These are phyloP conservation scores for Sugiyamaella boreocaroliniensis DNA, from an alignment of 805 yeast genomes.

Conservation along the genomic window DNA sequence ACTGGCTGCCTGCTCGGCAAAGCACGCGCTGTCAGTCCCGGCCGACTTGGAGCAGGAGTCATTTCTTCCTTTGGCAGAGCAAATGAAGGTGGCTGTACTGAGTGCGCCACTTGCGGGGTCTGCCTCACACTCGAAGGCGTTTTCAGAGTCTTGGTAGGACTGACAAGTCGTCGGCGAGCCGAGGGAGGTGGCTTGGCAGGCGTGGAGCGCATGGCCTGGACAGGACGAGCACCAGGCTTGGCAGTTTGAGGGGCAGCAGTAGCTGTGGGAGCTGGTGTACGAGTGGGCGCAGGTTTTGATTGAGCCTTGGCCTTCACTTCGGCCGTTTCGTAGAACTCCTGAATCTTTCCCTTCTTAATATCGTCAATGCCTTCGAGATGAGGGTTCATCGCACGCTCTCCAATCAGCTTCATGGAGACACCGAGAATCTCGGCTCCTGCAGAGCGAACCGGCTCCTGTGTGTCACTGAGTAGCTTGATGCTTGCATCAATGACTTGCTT, in stretches of 20 bases:
- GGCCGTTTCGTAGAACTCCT: constrained; percentile 49
- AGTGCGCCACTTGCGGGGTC: not conserved
- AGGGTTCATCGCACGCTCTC: constrained; percentile 57
- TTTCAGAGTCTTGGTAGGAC: constrained; percentile 12
- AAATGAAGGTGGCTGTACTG: constrained; percentile 2
- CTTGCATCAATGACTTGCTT: constrained; percentile 51
- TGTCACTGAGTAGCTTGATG: constrained; percentile 65
- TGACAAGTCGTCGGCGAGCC: constrained; percentile 11
- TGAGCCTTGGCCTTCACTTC: constrained; percentile 45
- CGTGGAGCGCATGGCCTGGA: constrained; percentile 5
- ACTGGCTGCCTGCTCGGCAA: constrained; percentile 4
- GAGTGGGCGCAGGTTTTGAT: constrained; percentile 22
- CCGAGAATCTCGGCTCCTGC: constrained; percentile 76
- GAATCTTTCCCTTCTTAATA: constrained; percentile 62
- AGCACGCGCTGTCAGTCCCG: constrained; percentile 8
- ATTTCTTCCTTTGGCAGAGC: not conserved
- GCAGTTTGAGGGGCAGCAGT: constrained; percentile 11
- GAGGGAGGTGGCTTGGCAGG: constrained; percentile 12
- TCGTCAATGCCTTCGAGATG: constrained; percentile 70
- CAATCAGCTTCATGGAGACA: constrained; percentile 73
- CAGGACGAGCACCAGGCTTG: constrained; percentile 7
- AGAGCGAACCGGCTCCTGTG: constrained; percentile 76
- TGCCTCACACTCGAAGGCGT: not conserved
- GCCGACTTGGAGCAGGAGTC: constrained; percentile 4
- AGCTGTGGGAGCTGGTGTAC: constrained; percentile 9